A percentile compares a stretch with the other conserved stretches of the same genome.
Evolutionary conservation across 2,329 filamentous ascomycete genomes (phyloP).

Genomic region (Didymella exigua): DNA sequence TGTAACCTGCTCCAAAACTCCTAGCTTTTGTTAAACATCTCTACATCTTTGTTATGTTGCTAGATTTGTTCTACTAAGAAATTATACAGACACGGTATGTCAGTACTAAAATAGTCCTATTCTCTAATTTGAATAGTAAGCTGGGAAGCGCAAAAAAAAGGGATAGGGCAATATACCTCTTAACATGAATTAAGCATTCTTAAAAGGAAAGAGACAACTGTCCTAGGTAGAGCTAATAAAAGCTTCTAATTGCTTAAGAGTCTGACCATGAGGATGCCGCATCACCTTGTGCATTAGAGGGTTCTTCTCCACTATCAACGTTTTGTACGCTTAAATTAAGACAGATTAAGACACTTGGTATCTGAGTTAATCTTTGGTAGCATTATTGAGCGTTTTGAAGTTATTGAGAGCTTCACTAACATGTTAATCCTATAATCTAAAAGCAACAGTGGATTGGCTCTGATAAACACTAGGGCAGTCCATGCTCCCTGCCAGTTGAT

Average conservation of each 20-base stretch:
- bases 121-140: background rate
- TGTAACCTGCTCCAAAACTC: constrained; percentile 30
- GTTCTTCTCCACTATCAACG: constrained; percentile 27
- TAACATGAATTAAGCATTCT: constrained; percentile 32
- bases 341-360: constrained; percentile 36
- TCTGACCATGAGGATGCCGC: constrained; percentile 31
- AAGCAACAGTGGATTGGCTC: constrained; percentile 31
- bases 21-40: constrained; percentile 31
- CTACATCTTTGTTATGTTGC: constrained; percentile 30
- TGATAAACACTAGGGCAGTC: too few relatives aligned
- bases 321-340: constrained; percentile 32
- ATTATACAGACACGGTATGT: constrained; percentile 30
- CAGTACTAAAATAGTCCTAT: background rate
- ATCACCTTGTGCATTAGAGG: constrained; percentile 35
- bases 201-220: constrained; percentile 29
- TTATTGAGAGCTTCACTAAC: constrained; percentile 36
- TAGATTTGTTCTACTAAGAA: constrained; percentile 31
- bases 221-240: constrained; percentile 36
- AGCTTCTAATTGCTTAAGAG: constrained; percentile 36
- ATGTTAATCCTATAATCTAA: constrained; percentile 35
- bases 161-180: constrained; percentile 27
- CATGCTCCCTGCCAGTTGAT: too few relatives aligned
- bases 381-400: constrained; percentile 32
- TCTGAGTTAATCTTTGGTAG: constrained; percentile 26
- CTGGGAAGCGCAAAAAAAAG: background rate